phyloP scores from a whole-genome alignment of 192 early-diverging fungal genomes.

The Rhizophagus sp. region DNA sequence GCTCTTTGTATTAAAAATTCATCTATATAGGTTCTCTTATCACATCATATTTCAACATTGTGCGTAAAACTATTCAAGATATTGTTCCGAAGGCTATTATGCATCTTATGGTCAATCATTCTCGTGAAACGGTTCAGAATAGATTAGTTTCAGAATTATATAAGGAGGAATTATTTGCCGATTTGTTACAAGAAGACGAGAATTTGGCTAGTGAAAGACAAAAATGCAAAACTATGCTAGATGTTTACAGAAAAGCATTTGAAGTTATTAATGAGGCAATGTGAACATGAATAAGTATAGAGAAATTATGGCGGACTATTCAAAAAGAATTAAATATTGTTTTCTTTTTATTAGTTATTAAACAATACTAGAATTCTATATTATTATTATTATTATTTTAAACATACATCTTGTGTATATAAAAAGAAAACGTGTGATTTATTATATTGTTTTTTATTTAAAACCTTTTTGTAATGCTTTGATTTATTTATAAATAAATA shows the following conservation, averaged over 20 bases:
- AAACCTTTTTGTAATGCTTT: too few species aligned
- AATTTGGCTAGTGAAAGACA: conserved; percentile 68
- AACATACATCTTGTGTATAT: too few species aligned
- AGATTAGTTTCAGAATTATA: conserved; percentile 74
- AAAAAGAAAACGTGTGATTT: too few species aligned
- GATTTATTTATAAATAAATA: too few species aligned
- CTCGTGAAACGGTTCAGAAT: conserved; percentile 74
- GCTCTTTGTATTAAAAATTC: not conserved
- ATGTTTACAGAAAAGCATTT: conserved; percentile 79
- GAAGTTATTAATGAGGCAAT: conserved; percentile 62
- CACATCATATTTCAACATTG: conserved; percentile 76
- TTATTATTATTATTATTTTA: too few species aligned
- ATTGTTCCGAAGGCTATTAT: conserved; percentile 82
- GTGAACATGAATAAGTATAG: conserved; percentile 28
- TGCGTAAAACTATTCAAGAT: conserved; percentile 79
- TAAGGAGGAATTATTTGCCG: conserved; percentile 66
- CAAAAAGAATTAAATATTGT: too few species aligned
- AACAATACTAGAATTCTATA: too few species aligned
- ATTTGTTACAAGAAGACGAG: conserved; percentile 77
- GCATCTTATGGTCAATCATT: conserved; percentile 78
- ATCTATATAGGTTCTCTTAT: conserved; percentile 60
- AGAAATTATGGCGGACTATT: not conserved
- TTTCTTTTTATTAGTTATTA: too few species aligned
- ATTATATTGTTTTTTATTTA: too few species aligned
- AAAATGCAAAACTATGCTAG: conserved; percentile 75